Evolutionary conservation across 1,139 yeast species (phyloP).

Genomic region (Yamadazyma sp.): DNA sequence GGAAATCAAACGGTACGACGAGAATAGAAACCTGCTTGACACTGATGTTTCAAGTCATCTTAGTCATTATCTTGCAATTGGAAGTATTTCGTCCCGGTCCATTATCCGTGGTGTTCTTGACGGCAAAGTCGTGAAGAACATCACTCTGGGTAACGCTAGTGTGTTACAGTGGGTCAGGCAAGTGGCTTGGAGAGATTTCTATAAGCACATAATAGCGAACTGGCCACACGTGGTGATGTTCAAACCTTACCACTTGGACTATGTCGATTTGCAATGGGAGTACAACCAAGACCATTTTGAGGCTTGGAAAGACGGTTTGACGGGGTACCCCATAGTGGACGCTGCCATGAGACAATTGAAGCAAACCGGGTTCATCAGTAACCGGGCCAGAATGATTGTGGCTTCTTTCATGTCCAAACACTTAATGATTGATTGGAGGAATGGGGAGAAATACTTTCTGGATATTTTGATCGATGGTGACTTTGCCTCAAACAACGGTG

Average conservation of each 20-base stretch:
- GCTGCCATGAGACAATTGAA: slow-evolving; percentile 55
- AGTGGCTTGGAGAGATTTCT: slow-evolving; percentile 60
- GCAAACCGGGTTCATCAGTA: slow-evolving; percentile 53
- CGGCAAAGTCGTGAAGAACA: slow-evolving; percentile 20
- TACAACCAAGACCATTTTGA: slow-evolving; percentile 35
- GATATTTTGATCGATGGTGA: slow-evolving; percentile 52
- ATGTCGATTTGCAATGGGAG: slow-evolving; percentile 42
- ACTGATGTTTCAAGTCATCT: slow-evolving; percentile 38
- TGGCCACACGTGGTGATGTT: slow-evolving; percentile 56
- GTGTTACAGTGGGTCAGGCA: slow-evolving; percentile 49
- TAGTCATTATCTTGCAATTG: slow-evolving; percentile 48
- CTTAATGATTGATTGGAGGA: slow-evolving; percentile 53
- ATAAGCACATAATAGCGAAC: slow-evolving; percentile 45
- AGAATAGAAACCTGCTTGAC: slow-evolving; percentile 26
- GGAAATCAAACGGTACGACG: slow-evolving; percentile 29
- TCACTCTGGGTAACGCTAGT: slow-evolving; percentile 31
- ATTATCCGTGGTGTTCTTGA: slow-evolving; percentile 29
- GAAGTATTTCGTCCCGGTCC: slow-evolving; percentile 44
- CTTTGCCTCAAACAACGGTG: slow-evolving; percentile 54
- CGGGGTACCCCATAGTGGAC: slow-evolving; percentile 58
- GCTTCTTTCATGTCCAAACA: slow-evolving; percentile 55
- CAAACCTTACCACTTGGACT: slow-evolving; percentile 47
- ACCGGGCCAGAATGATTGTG: slow-evolving; percentile 54
- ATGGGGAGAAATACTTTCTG: slow-evolving; percentile 54
- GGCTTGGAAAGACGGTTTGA: slow-evolving; percentile 52